A percentile compares a stretch with the other conserved stretches of the same genome.
These are phyloP conservation scores for Trichoderma sp. DNA, from an alignment of 2,329 filamentous ascomycete genomes.

Conservation along the genomic window DNA sequence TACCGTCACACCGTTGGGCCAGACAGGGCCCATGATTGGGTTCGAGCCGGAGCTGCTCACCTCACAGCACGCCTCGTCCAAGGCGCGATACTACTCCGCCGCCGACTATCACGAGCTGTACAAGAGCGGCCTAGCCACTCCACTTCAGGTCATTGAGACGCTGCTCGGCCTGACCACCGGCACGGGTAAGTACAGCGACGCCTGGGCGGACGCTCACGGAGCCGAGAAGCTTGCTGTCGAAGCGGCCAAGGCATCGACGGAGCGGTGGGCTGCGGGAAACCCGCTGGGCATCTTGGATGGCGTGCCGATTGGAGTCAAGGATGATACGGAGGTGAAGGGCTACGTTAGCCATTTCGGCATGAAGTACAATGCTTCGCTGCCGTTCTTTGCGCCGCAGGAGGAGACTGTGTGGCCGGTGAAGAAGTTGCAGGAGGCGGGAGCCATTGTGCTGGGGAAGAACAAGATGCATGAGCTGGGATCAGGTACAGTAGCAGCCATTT, in stretches of 20 bases:
- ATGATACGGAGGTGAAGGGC: conserved; percentile 70
- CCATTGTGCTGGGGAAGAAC: conserved; percentile 71
- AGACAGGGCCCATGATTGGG: conserved; percentile 37
- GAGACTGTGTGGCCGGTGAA: conserved; percentile 68
- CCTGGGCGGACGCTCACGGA: conserved; percentile 67
- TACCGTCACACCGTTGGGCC: conserved; percentile 52
- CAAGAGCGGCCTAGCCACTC: conserved; percentile 65
- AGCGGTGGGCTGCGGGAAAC: conserved; percentile 65
- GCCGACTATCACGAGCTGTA: conserved; percentile 78
- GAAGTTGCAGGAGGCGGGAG: conserved; percentile 71
- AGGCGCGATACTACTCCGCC: conserved; percentile 62
- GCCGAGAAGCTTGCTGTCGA: conserved; percentile 56
- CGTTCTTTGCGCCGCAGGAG: conserved; percentile 48
- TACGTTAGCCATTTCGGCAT: conserved; percentile 67
- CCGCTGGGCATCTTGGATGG: conserved; percentile 72
- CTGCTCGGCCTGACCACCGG: conserved; percentile 66
- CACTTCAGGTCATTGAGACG: conserved; percentile 66
- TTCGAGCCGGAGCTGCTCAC: conserved; percentile 42
- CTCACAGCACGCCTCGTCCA: conserved; percentile 39
- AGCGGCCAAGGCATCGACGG: conserved; percentile 70
- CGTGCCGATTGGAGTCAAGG: conserved; percentile 79
- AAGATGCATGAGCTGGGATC: conserved; percentile 80
- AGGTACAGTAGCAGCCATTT: conserved; percentile 38
- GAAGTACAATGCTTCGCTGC: conserved; percentile 52
- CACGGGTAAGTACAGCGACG: conserved; percentile 61